Percentiles rank a stretch among this genome's conserved stretches.
These are phyloP conservation scores for Alternaria brassicicola DNA, from an alignment of 2,329 filamentous ascomycete genomes.

Conservation along the genomic window DNA sequence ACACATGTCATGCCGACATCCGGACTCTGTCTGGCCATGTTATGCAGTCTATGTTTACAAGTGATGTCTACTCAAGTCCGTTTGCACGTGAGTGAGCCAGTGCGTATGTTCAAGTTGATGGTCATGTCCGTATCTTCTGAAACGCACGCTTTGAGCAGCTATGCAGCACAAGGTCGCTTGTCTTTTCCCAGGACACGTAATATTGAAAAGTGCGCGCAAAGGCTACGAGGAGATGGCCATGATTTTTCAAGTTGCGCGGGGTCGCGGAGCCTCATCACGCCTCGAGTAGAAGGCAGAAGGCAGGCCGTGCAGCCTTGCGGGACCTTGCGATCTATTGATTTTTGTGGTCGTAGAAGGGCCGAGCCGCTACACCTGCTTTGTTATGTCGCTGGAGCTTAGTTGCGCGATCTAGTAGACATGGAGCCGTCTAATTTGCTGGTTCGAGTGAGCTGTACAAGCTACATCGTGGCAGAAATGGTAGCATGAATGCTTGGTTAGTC, in stretches of 20 bases:
- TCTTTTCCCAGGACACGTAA: background rate
- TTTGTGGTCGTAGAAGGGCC: conserved; percentile 1
- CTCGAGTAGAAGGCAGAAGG: background rate
- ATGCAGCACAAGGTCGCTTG: background rate
- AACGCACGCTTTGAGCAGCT: background rate
- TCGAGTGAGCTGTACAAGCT: background rate
- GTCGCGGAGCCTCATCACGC: background rate
- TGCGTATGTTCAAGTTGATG: background rate
- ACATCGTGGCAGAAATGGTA: background rate
- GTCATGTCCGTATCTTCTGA: background rate
- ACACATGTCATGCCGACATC: background rate
- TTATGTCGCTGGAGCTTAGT: background rate
- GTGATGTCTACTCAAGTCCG: background rate
- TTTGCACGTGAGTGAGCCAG: background rate
- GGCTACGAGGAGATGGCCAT: no score
- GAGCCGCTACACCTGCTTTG: background rate
- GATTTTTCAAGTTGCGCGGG: background rate
- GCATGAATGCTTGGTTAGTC: background rate
- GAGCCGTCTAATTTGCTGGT: background rate
- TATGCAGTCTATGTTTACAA: background rate
- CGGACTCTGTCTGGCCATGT: background rate
- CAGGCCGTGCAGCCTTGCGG: background rate
- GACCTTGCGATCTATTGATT: background rate
- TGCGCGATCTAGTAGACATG: background rate
- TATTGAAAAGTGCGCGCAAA: background rate